Evolutionary conservation across 2,329 filamentous ascomycete genomes (phyloP).

Genomic region (Sarocladium strictum): DNA sequence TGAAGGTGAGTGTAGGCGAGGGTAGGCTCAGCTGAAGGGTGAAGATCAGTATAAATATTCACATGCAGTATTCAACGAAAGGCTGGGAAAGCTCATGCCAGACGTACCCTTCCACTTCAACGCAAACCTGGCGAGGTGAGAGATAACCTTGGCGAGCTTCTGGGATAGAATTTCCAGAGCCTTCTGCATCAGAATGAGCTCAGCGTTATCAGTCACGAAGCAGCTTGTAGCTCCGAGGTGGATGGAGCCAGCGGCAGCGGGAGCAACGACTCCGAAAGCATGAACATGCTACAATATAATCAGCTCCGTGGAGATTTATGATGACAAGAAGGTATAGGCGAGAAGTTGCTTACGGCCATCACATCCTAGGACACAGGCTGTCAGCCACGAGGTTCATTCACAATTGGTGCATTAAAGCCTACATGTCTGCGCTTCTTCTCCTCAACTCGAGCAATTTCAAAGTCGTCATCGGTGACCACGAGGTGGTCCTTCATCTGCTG

Average conservation of each 20-base stretch:
- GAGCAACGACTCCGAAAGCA: conserved; percentile 66
- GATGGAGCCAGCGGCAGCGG: conserved; percentile 75
- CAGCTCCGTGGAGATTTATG: background rate
- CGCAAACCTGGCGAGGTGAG: conserved; percentile 68
- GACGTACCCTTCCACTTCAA: conserved; percentile 55
- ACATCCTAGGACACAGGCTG: conserved; percentile 30
- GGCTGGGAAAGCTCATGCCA: no score
- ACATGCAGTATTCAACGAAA: no score
- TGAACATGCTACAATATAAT: conserved; percentile 50
- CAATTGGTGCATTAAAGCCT: conserved; percentile 6
- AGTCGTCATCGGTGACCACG: conserved; percentile 71
- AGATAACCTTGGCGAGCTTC: conserved; percentile 73
- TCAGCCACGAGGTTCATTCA: conserved; percentile 22
- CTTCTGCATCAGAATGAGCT: conserved; percentile 60
- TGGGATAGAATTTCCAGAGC: conserved; percentile 70
- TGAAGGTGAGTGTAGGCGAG: conserved; percentile 74
- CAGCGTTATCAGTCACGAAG: conserved; percentile 61
- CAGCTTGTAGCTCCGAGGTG: conserved; percentile 52
- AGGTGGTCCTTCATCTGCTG: conserved; percentile 70
- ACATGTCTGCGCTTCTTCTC: conserved; percentile 64
- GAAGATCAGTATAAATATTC: no score
- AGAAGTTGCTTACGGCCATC: conserved; percentile 46
- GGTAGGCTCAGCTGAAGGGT: conserved; percentile 45
- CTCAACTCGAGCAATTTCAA: conserved; percentile 67
- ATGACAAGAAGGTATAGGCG: conserved; percentile 1